Evolutionary conservation across 176 grass and related monocot species (phyloP), one percentile per base, ranked within the genome.

Genomic region (Ensete glaucum): DNA sequence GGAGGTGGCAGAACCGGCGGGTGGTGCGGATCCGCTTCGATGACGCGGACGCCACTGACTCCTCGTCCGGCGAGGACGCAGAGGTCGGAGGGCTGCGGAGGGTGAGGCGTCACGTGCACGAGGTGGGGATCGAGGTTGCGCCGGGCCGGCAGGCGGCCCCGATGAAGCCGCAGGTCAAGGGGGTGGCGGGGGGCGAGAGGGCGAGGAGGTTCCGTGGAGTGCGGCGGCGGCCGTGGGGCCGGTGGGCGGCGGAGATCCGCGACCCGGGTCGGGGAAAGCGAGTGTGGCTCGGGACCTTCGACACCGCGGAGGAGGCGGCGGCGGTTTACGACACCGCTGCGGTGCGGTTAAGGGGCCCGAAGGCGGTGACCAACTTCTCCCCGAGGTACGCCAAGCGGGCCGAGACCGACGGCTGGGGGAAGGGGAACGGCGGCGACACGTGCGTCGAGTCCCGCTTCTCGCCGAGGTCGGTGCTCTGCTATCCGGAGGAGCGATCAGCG

Each of bases 211-310:
- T 82, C 79, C 84, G 88, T 8, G 84, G 82, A 9, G 82, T 85
- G 67, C 84, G 86, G 51, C 73, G 73, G 54, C 24, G 90, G 23
- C 87, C 71, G 22, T 91, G 88, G 87, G 87, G 77, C 1, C 52
- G 50, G 50, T 80, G n/a, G 75, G 79, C 84, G 23, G 82, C 91
- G 29, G 83, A 79, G 80, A 88, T 82, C 27, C 81, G 88, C 22
- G 88, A 87, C 22, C 85, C 88, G 1, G 16, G 4, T 9, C 79
- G 57, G 50, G 20, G 79, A 3, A 87, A 85, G 54, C 76, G 81
- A 7, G n/a, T 87, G 9, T 98, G 94, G 94, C 88, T 98, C 50
- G 94, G 94, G n/a, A 98, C 94, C 68, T 98, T 91, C 73, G 77
- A 98, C 85, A 91, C 88, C 16, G 90, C 90, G 53, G 90, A 93